A percentile compares a stretch with the other conserved stretches of the same genome.
Evolutionary conservation across 1,139 yeast genomes (phyloP).

Genomic region (Suhomyces bokatorum): DNA sequence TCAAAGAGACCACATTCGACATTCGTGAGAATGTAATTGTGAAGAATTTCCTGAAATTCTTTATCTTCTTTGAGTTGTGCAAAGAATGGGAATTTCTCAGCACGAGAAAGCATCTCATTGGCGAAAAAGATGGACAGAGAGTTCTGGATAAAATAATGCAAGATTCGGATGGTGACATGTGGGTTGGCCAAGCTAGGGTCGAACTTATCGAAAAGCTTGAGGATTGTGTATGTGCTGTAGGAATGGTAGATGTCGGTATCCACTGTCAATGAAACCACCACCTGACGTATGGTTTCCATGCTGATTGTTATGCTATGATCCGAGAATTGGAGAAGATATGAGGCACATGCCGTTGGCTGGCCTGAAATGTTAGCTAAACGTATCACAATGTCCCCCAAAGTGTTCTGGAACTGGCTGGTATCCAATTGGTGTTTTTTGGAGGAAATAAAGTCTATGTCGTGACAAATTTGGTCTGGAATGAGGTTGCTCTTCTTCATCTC

Average conservation of each 20-base stretch:
- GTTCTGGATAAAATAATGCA: slow-evolving; percentile 11
- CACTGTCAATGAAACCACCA: slow-evolving; percentile 12
- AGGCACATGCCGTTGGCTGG: slow-evolving; percentile 26
- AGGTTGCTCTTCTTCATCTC: slow-evolving; percentile 6
- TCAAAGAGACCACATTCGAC: slow-evolving; percentile 10
- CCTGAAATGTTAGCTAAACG: slow-evolving; percentile 18
- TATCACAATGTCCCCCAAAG: slow-evolving; percentile 9
- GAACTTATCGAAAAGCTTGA: slow-evolving; percentile 12
- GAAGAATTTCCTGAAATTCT: slow-evolving; percentile 4
- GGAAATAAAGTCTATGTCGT: not conserved
- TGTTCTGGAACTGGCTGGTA: not conserved
- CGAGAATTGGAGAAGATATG: slow-evolving; percentile 15
- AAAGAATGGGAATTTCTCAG: not conserved
- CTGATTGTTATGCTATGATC: slow-evolving; percentile 5
- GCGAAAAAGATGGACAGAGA: slow-evolving; percentile 15
- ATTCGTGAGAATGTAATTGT: slow-evolving; percentile 7
- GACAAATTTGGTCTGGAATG: not conserved
- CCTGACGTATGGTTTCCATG: slow-evolving; percentile 4
- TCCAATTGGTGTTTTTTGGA: not conserved
- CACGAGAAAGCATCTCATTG: slow-evolving; percentile 10
- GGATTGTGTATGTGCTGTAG: slow-evolving; percentile 16
- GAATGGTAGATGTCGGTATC: slow-evolving; percentile 10
- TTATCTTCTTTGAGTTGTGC: not conserved
- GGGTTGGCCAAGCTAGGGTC: not conserved
- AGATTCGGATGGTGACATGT: not conserved